Evolutionary conservation across 305 asterid genomes (phyloP).

Genomic region (Vinca major): DNA sequence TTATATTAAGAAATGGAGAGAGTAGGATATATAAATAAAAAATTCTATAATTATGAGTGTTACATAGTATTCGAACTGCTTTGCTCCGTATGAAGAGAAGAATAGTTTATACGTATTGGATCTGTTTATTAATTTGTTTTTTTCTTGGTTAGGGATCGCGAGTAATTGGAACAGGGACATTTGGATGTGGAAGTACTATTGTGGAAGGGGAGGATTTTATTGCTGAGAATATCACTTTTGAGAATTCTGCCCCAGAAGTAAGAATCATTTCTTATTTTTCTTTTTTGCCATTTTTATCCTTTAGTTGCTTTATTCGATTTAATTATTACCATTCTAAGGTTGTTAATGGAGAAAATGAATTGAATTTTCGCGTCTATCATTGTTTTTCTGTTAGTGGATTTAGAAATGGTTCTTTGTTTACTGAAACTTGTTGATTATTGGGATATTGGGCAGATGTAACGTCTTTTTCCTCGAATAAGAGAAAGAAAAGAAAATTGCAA

Average conservation of each 20-base stretch:
- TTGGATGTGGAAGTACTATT: conserved; percentile 76
- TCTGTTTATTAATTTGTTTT: not conserved
- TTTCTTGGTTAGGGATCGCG: conserved; percentile 39
- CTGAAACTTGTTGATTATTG: not conserved
- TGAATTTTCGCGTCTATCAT: not conserved
- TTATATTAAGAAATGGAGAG: too few species aligned
- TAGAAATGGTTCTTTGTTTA: not conserved
- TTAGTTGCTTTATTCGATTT: not conserved
- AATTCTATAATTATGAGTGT: too few species aligned
- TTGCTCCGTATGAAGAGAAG: too few species aligned
- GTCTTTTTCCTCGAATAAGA: not conserved
- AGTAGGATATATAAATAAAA: too few species aligned
- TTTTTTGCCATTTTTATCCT: not conserved
- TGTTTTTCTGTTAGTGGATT: not conserved
- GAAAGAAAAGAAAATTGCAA: too few species aligned
- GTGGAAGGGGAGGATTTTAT: conserved; percentile 95
- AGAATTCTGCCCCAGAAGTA: conserved; percentile 79
- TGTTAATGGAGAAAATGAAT: not conserved
- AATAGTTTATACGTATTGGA: not conserved
- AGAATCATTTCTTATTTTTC: not conserved
- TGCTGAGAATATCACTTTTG: conserved; percentile 91
- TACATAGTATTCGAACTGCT: too few species aligned
- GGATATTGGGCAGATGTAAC: not conserved
- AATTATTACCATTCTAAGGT: not conserved
- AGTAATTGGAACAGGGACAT: conserved; percentile 89